These are phyloP conservation scores for Drosera capensis DNA, from an alignment of 148 eudicot genomes.

Conservation along the genomic window DNA sequence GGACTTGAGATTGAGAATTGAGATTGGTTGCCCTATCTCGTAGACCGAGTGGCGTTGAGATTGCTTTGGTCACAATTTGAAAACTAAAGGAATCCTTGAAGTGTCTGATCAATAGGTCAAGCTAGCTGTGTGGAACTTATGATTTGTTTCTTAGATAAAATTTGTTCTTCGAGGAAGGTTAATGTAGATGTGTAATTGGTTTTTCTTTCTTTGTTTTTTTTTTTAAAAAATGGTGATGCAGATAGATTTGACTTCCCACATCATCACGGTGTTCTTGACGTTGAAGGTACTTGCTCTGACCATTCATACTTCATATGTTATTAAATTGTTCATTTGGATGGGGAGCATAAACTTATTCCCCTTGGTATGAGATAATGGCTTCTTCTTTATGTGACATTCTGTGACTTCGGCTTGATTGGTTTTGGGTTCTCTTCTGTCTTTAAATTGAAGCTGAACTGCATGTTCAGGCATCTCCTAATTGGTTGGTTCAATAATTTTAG, in stretches of 20 bases:
- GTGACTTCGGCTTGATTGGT: too few relatives aligned
- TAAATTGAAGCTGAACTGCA: too few relatives aligned
- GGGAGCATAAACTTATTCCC: background rate
- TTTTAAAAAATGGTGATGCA: constrained; percentile 28
- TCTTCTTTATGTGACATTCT: too few relatives aligned
- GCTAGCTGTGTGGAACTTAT: too few relatives aligned
- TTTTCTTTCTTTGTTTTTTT: constrained; percentile 3
- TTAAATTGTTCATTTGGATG: background rate
- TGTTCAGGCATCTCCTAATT: too few relatives aligned
- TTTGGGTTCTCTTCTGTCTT: too few relatives aligned
- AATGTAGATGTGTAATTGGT: background rate
- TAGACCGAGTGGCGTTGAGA: too few relatives aligned
- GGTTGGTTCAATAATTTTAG: background rate
- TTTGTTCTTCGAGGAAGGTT: background rate
- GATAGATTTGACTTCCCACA: constrained; percentile 93
- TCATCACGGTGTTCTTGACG: constrained; percentile 65
- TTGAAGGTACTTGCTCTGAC: constrained; percentile 45
- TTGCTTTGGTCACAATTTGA: too few relatives aligned
- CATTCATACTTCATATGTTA: background rate
- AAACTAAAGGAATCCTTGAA: too few relatives aligned
- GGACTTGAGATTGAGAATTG: too few relatives aligned
- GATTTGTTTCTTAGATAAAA: background rate
- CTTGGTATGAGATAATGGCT: background rate
- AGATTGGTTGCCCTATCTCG: too few relatives aligned
- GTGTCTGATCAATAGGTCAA: too few relatives aligned